These are phyloP conservation scores for Cenchrus purpureus DNA, from an alignment of 176 grass and related monocot species.

Conservation along the genomic window DNA sequence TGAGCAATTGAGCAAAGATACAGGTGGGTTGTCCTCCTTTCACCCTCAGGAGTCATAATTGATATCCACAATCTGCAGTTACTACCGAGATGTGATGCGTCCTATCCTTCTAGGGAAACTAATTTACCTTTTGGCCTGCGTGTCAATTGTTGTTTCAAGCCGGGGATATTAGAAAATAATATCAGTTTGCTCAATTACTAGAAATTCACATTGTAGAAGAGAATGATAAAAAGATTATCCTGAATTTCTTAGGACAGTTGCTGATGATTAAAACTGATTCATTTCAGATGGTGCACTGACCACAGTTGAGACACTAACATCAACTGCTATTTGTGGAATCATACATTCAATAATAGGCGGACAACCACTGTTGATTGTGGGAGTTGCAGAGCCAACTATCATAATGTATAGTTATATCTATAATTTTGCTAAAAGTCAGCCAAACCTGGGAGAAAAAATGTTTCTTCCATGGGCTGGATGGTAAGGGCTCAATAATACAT, in stretches of 20 bases:
- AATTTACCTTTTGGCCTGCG: not conserved
- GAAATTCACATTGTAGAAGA: not conserved
- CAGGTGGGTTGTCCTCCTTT: constrained; percentile 42
- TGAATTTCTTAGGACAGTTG: not conserved
- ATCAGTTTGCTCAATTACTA: not conserved
- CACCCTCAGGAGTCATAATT: not conserved
- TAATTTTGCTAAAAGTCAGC: constrained; percentile 70
- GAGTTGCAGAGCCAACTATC: constrained; percentile 84
- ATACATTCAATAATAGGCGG: constrained; percentile 79
- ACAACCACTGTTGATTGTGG: constrained; percentile 80
- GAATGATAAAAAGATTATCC: not conserved
- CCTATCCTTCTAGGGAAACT: not conserved
- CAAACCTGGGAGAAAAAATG: constrained; percentile 55
- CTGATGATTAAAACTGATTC: constrained; percentile 17
- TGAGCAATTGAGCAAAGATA: constrained; percentile 83
- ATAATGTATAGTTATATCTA: constrained; percentile 89
- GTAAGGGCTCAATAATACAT: constrained; percentile 45
- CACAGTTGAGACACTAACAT: constrained; percentile 80
- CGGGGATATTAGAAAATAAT: not conserved
- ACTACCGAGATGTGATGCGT: not conserved
- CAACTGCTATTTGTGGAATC: constrained; percentile 77
- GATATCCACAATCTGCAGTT: constrained; percentile 3
- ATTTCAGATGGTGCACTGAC: constrained; percentile 71
- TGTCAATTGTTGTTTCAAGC: constrained; percentile 6
- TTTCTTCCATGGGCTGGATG: constrained; percentile 88